Base-by-base conservation (phyloP, 371 early-diverging fungal genomes). In the Phascolomyces articulosus region DNA sequence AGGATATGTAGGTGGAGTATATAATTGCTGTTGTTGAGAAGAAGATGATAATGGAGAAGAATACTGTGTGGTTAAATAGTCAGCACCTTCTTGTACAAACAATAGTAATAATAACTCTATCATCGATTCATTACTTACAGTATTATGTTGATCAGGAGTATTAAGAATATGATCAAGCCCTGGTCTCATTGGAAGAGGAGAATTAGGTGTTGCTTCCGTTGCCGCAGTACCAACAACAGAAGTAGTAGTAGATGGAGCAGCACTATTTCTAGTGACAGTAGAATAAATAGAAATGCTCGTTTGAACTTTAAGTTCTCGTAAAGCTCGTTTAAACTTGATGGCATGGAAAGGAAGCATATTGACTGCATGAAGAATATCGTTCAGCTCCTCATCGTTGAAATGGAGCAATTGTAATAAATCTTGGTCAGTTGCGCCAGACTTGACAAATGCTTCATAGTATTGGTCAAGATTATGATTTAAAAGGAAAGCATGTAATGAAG, bases 281-380 rank as follows among this genome's bases (percentile, higher is more conserved):
- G 57, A 9, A 20, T 57, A 40, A 2, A 38, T n/a, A 15, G 15
- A 21, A n/a, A 13, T 18, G 38, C 49, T 34, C 34, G 29, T 40
- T n/a, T 57, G 41, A 13, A 26, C 51, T 18, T 58, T 55, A 21
- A 81, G 66, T 59, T 79, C 74, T 27, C 82, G 72, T 21, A 86
- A 51, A 10, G 74, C 76, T 16, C 68, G 73, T 61, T 79, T 78
- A 41, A 86, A 77, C 48, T 73, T 73, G 48, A 82, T 71, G 1
- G 73, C 72, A 67, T 86, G 86, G 65, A 86, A 86, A 4, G 86
- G 86, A 21, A 79, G 64, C 83, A 86, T 83, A 9, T 76, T 68
- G 9, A 86, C 66, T 9, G 75, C 74, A 1, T 71, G 68, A 40
- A 79, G 55, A 44, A 86, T 70, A 54, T 79, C 83, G 44, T 60